Percentiles rank a stretch among this genome's conserved stretches.
Conservation (phyloP, 139 green algal genomes). For the Deuterostichococcus epilithicus region DNA sequence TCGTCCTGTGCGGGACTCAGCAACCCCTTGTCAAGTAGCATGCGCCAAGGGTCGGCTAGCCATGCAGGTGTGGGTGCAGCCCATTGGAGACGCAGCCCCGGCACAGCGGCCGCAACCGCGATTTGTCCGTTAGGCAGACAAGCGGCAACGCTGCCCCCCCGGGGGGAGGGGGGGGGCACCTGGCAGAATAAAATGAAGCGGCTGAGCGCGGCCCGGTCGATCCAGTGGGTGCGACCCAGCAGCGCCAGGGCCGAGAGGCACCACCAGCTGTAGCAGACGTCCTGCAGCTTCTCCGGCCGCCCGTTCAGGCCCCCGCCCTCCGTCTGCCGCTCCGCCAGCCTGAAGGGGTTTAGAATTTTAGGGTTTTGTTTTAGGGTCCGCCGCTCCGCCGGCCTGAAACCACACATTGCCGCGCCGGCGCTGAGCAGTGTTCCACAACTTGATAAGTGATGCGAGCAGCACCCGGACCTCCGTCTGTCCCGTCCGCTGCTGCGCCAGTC, state of each 20-base stretch:
- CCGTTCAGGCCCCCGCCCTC: constrained; percentile 89
- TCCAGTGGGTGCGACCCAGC: constrained; percentile 89
- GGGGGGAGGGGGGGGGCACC: constrained; percentile 13
- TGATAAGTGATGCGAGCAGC: too few species aligned
- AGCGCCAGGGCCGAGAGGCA: constrained; percentile 89
- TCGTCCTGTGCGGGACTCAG: constrained; percentile 75
- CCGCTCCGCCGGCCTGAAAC: too few species aligned
- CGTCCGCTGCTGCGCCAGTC: too few species aligned
- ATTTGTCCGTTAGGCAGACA: too few species aligned
- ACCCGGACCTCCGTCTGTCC: too few species aligned
- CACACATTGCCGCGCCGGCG: too few species aligned
- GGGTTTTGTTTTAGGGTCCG: neutral
- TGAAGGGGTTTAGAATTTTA: constrained; percentile 17
- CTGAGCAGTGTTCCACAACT: too few species aligned
- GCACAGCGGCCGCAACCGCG: too few species aligned
- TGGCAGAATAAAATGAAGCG: constrained; percentile 89
- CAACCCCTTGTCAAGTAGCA: neutral
- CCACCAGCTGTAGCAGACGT: constrained; percentile 74
- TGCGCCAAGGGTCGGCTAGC: neutral
- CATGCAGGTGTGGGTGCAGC: neutral
- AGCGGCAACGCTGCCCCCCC: too few species aligned
- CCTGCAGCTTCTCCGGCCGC: constrained; percentile 87
- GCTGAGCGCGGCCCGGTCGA: constrained; percentile 73
- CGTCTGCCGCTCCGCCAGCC: constrained; percentile 89
- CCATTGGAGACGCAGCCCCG: too few species aligned